These are phyloP conservation scores for Microcyclosporella mali DNA, from an alignment of 2,329 filamentous ascomycete species.

Conservation along the genomic window DNA sequence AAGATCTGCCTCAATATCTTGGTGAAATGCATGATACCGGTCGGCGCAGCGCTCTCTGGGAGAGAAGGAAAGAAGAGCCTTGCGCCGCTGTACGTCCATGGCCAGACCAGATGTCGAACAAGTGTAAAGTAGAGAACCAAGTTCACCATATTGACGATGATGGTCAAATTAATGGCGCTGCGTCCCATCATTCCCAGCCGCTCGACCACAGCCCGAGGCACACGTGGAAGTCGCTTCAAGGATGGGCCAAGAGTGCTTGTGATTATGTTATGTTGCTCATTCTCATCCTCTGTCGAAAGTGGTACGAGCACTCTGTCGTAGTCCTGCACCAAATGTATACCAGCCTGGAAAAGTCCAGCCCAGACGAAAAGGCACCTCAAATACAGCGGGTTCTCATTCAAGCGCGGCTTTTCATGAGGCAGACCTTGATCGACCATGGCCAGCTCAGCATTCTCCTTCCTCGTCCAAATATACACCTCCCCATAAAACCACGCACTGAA, in stretches of 20 bases:
- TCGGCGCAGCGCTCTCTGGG: conserved; percentile 56
- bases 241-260: neutral
- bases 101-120: conserved; percentile 61
- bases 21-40: conserved; percentile 44
- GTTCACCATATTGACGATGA: conserved; percentile 16
- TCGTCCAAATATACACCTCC: conserved; percentile 71
- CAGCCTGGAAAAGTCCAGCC: conserved; percentile 63
- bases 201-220: conserved; percentile 8
- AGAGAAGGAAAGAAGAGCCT: conserved; percentile 66
- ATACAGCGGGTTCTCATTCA: conserved; percentile 85
- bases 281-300: conserved; percentile 21
- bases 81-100: conserved; percentile 62
- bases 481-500: conserved; percentile 74
- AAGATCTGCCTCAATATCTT: conserved; percentile 18
- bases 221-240: conserved; percentile 2
- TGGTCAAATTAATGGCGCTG: conserved; percentile 15
- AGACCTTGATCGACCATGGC: conserved; percentile 66
- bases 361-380: conserved; percentile 64
- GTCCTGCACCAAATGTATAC: conserved; percentile 65
- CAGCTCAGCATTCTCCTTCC: conserved; percentile 53
- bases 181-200: conserved; percentile 9
- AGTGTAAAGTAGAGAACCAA: conserved; percentile 56
- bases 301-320: conserved; percentile 60
- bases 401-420: conserved; percentile 59
- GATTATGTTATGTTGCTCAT: conserved; percentile 10